Conservation (phyloP, 805 yeast species). For the Cyberlindnera samutprakarnensis region DNA sequence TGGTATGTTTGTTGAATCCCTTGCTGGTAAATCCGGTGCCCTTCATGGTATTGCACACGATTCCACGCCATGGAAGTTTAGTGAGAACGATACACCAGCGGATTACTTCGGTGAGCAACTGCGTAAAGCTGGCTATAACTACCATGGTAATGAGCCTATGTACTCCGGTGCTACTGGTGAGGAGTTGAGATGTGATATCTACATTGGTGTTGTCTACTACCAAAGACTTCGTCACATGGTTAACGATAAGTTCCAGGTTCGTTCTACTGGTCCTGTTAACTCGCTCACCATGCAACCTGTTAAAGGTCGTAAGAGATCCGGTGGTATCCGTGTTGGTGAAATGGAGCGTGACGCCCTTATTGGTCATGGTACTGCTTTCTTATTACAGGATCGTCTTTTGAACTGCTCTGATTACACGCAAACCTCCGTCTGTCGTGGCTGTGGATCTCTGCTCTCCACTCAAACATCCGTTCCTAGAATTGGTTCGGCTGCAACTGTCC, state of each 20-base stretch:
- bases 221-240: conserved; percentile 99
- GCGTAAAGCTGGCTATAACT: conserved; percentile 82
- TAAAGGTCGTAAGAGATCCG: conserved; percentile 96
- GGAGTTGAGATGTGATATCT: conserved; percentile 91
- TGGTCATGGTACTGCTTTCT: conserved; percentile 96
- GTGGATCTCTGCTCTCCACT: conserved; percentile 89
- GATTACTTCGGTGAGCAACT: conserved; percentile 96
- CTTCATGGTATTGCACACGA: conserved; percentile 97
- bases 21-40: conserved; percentile 99
- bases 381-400: conserved; percentile 88
- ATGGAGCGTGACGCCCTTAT: conserved; percentile 99
- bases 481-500: conserved; percentile 67
- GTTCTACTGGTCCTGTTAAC: conserved; percentile 98
- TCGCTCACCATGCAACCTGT: conserved; percentile 98
- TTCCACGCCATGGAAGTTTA: conserved; percentile 92
- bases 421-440: conserved; percentile 79
- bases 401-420: conserved; percentile 96
- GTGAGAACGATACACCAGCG: conserved; percentile 91
- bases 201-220: conserved; percentile 94
- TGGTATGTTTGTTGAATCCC: conserved; percentile 97
- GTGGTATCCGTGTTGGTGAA: conserved; percentile 99
- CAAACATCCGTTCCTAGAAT: conserved; percentile 88
- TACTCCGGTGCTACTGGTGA: conserved; percentile 98
- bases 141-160: conserved; percentile 98
- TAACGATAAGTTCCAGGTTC: conserved; percentile 97